phyloP scores from a whole-genome alignment of 345 rosid species.

The Gossypium bickii region DNA sequence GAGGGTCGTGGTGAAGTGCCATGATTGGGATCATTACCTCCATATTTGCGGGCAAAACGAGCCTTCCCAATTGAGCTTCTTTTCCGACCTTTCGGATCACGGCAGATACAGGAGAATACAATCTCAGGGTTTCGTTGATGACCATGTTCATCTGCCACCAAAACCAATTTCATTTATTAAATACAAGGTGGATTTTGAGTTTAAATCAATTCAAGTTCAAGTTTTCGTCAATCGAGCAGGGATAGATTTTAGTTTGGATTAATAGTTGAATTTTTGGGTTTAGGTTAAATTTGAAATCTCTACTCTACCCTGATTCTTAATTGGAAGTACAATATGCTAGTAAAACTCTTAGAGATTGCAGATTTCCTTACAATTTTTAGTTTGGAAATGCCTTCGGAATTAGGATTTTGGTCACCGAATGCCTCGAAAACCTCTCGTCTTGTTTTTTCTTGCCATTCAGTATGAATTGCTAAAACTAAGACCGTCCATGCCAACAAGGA shows the following conservation, averaged over 20 bases:
- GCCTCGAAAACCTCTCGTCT: conserved; percentile 29
- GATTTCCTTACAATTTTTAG: conserved; percentile 33
- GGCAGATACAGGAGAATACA: conserved; percentile 32
- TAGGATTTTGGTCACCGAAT: conserved; percentile 32
- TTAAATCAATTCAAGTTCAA: no score
- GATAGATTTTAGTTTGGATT: no score
- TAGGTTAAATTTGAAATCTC: no score
- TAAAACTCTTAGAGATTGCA: neutral
- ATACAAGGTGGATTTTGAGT: no score
- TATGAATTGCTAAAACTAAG: conserved; percentile 35
- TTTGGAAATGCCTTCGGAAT: conserved; percentile 25
- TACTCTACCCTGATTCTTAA: no score
- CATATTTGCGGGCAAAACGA: conserved; percentile 26
- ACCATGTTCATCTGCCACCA: conserved; percentile 26
- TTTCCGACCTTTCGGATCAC: conserved; percentile 16
- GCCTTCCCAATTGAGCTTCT: conserved; percentile 27
- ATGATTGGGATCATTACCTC: conserved; percentile 13
- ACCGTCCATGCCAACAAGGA: conserved; percentile 35
- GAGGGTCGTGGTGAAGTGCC: conserved; percentile 34
- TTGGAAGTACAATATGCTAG: neutral
- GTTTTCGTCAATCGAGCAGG: no score
- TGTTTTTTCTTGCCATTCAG: conserved; percentile 43
- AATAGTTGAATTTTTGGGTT: no score
- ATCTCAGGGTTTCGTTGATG: conserved; percentile 27
- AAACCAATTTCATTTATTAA: neutral